Evolutionary conservation across 2,329 filamentous ascomycete species (phyloP).

Genomic region (Phyllosticta citribraziliensis): DNA sequence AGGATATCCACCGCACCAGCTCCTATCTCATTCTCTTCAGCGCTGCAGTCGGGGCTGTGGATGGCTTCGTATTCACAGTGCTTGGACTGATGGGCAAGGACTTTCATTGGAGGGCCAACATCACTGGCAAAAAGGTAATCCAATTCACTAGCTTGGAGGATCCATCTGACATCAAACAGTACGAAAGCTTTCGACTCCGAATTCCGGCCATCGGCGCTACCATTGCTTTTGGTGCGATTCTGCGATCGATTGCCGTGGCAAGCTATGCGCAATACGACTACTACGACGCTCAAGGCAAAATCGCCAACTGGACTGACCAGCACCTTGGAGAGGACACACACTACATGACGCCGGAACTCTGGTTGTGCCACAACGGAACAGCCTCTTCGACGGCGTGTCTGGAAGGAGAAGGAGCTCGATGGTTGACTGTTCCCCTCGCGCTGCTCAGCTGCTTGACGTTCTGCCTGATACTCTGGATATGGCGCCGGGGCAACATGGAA

Average conservation of each 20-base stretch:
- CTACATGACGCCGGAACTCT: background rate
- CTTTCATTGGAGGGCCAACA: background rate
- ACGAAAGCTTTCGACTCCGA: background rate
- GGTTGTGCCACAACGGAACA: background rate
- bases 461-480: background rate
- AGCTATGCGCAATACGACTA: background rate
- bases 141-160: background rate
- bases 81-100: background rate
- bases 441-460: background rate
- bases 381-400: background rate
- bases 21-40: background rate
- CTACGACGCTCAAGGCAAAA: background rate
- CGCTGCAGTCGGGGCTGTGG: background rate
- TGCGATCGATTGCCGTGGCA: background rate
- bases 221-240: background rate
- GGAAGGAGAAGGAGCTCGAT: background rate
- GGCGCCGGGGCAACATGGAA: background rate
- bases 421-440: background rate
- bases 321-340: background rate
- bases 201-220: background rate
- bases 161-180: background rate
- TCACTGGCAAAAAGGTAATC: background rate
- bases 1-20: background rate
- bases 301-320: background rate
- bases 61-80: background rate